These are phyloP conservation scores for Ustilago tritici DNA, from an alignment of 1,284 basidiomycete genomes.

Conservation along the genomic window DNA sequence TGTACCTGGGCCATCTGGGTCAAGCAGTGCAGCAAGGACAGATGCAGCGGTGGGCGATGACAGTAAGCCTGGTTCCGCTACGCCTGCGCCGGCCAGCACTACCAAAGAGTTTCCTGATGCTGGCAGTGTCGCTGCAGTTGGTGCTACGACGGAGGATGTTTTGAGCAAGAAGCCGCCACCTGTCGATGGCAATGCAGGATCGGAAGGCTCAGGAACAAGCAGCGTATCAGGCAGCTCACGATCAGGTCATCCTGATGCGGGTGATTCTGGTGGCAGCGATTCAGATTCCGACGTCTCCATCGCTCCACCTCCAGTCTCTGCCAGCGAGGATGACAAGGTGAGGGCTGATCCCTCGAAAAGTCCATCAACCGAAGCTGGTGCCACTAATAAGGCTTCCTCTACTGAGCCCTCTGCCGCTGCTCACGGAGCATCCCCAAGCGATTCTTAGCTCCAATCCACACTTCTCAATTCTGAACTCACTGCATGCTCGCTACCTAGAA, in stretches of 20 bases:
- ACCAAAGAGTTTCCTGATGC: conserved; percentile 9
- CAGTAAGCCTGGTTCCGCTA: conserved; percentile 17
- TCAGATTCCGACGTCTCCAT: conserved; percentile 32
- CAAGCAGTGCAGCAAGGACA: neutral
- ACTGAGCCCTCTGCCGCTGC: neutral
- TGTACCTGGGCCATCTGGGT: conserved; percentile 4
- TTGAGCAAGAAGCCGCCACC: conserved; percentile 3
- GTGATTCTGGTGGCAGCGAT: conserved; percentile 32
- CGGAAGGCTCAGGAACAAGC: conserved; percentile 34
- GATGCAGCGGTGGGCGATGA: neutral
- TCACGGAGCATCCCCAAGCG: neutral
- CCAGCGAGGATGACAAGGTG: neutral
- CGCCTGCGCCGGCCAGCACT: neutral
- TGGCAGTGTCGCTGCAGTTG: neutral
- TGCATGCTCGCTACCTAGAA: neutral
- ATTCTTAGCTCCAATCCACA: neutral
- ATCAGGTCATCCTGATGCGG: conserved; percentile 26
- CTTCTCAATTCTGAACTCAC: neutral
- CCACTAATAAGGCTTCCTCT: neutral
- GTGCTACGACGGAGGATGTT: neutral
- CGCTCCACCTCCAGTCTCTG: neutral
- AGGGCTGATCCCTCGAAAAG: neutral
- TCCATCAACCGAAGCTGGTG: neutral
- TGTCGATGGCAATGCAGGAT: neutral
- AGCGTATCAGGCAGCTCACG: conserved; percentile 35